These are phyloP conservation scores for Daldinia vernicosa DNA, from an alignment of 495 filamentous ascomycete species.

Conservation along the genomic window DNA sequence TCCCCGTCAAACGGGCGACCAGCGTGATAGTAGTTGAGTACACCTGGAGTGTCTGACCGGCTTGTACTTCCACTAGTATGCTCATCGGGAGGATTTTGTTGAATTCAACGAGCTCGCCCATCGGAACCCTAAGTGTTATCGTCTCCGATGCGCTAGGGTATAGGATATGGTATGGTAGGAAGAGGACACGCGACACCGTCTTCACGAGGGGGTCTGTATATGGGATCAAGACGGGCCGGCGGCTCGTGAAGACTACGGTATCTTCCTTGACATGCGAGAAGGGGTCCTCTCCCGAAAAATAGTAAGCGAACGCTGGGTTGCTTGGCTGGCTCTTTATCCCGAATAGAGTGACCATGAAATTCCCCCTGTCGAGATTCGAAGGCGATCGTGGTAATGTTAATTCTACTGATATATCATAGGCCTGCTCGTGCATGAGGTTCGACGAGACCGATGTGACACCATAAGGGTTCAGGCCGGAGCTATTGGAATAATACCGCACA, in stretches of 20 bases:
- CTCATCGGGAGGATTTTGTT: slow-evolving; percentile 64
- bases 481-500: slow-evolving; percentile 15
- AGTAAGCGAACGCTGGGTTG: slow-evolving; percentile 36
- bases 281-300: slow-evolving; percentile 9
- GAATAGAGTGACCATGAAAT: slow-evolving; percentile 92
- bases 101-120: slow-evolving; percentile 79
- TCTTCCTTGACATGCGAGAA: slow-evolving; percentile 38
- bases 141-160: slow-evolving; percentile 53
- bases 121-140: slow-evolving; percentile 67
- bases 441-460: slow-evolving; percentile 56
- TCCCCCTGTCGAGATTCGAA: slow-evolving; percentile 70
- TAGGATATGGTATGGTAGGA: slow-evolving; percentile 55
- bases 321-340: slow-evolving; percentile 47
- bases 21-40: slow-evolving; percentile 76
- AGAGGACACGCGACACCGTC: slow-evolving; percentile 52
- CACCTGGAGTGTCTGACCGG: slow-evolving; percentile 71
- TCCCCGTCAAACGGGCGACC: slow-evolving; percentile 73
- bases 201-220: slow-evolving; percentile 53
- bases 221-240: slow-evolving; percentile 53
- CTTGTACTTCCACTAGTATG: slow-evolving; percentile 72
- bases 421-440: slow-evolving; percentile 62
- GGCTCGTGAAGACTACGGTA: slow-evolving; percentile 48
- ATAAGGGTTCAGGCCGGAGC: slow-evolving; percentile 61
- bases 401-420: slow-evolving; percentile 70
- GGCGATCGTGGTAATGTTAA: slow-evolving; percentile 69